These are phyloP conservation scores for Gossypium davidsonii DNA, from an alignment of 441 rosid species.

Conservation along the genomic window DNA sequence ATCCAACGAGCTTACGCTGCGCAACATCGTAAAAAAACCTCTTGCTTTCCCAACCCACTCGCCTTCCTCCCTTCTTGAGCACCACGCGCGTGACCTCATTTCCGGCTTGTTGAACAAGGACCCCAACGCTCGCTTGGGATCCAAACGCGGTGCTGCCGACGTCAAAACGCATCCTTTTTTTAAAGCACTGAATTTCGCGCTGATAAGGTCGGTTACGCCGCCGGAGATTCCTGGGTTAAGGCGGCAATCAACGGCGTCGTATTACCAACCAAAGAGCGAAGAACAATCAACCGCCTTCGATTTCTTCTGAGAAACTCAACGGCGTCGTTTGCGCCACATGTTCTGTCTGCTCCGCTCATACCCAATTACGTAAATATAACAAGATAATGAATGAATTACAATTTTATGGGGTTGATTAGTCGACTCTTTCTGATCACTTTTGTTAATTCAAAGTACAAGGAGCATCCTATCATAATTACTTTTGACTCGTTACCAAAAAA, in stretches of 20 bases:
- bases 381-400: background rate
- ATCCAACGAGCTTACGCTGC: constrained; percentile 52
- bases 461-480: background rate
- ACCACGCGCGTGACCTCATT: constrained; percentile 51
- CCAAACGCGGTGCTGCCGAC: constrained; percentile 61
- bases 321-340: constrained; percentile 32
- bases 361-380: constrained; percentile 33
- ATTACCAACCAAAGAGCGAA: constrained; percentile 19
- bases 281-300: constrained; percentile 47
- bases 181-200: constrained; percentile 67
- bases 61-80: constrained; percentile 32
- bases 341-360: constrained; percentile 26
- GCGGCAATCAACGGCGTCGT: constrained; percentile 27
- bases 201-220: constrained; percentile 62
- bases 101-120: constrained; percentile 50
- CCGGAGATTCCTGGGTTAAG: constrained; percentile 50
- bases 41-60: constrained; percentile 48
- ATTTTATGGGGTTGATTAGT: background rate
- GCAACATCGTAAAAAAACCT: constrained; percentile 50
- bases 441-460: background rate
- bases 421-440: background rate
- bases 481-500: background rate
- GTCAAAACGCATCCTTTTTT: constrained; percentile 69
- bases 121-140: constrained; percentile 49
- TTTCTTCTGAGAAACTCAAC: constrained; percentile 38